A percentile compares a stretch with the other conserved stretches of the same genome.
phyloP scores from a whole-genome alignment of 495 filamentous ascomycete genomes.

The Daldinia concentrica region DNA sequence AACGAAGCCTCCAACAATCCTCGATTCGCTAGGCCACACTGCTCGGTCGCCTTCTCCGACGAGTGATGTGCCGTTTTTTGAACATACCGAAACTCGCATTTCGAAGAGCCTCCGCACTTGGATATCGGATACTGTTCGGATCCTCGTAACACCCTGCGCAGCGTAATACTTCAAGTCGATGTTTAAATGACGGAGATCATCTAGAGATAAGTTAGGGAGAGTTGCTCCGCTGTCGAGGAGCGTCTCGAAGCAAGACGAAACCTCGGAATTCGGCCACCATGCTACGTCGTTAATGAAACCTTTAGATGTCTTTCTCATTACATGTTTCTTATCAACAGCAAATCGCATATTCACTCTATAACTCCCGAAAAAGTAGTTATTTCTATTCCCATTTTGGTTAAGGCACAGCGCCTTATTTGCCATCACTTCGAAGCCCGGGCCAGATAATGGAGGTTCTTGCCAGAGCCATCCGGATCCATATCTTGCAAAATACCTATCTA shows the following conservation, averaged over 20 bases:
- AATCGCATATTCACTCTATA: slow-evolving; percentile 29
- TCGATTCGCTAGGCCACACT: slow-evolving; percentile 38
- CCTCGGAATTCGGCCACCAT: not conserved
- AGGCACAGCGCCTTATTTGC: slow-evolving; percentile 49
- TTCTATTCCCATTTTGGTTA: not conserved
- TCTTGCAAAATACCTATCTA: slow-evolving; percentile 50
- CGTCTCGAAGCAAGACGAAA: slow-evolving; percentile 35
- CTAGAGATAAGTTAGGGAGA: slow-evolving; percentile 48
- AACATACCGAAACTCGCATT: slow-evolving; percentile 50
- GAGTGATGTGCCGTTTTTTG: slow-evolving; percentile 25
- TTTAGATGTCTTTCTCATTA: slow-evolving; percentile 14
- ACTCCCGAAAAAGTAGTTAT: slow-evolving; percentile 22
- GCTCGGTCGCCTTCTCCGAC: slow-evolving; percentile 36
- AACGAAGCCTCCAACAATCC: slow-evolving; percentile 34
- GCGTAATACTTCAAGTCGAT: slow-evolving; percentile 51
- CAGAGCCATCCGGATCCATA: slow-evolving; percentile 60
- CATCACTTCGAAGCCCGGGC: slow-evolving; percentile 15
- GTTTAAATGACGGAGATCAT: slow-evolving; percentile 49
- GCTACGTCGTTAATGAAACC: not conserved
- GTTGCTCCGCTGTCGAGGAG: slow-evolving; percentile 59
- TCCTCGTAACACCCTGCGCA: slow-evolving; percentile 45
- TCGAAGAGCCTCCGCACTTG: slow-evolving; percentile 49
- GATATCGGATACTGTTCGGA: slow-evolving; percentile 40
- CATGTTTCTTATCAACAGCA: slow-evolving; percentile 2
- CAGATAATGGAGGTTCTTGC: slow-evolving; percentile 58